Conservation (phyloP, 768 basidiomycete genomes). For the Lepiota subincarnata region DNA sequence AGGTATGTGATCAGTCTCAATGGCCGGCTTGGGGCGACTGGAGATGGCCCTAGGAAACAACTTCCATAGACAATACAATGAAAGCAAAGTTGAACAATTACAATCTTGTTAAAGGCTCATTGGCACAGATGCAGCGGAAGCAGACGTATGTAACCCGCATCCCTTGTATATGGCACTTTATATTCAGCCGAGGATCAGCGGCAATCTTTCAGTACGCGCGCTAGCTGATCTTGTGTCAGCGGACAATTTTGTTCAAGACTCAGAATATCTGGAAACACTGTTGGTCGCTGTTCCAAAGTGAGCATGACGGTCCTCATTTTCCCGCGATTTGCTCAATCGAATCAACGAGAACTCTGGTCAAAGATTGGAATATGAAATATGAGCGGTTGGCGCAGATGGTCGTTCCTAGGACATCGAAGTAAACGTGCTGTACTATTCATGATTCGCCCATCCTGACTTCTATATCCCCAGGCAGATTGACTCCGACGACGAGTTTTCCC, state of each 20-base stretch:
- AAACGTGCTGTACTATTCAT: constrained; percentile 10
- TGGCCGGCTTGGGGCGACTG: background rate
- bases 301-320: constrained; percentile 20
- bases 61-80: constrained; percentile 90
- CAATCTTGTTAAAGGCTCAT: constrained; percentile 88
- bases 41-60: constrained; percentile 71
- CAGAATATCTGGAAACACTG: constrained; percentile 91
- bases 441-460: constrained; percentile 11
- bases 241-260: constrained; percentile 80
- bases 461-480: constrained; percentile 55
- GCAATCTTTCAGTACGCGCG: constrained; percentile 90
- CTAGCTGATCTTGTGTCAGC: constrained; percentile 80
- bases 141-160: constrained; percentile 55
- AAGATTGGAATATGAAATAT: constrained; percentile 88
- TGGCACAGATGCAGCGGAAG: constrained; percentile 92
- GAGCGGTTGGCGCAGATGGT: constrained; percentile 87
- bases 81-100: constrained; percentile 90
- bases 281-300: constrained; percentile 94
- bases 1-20: constrained; percentile 46
- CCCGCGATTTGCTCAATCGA: constrained; percentile 21
- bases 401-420: constrained; percentile 90
- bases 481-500: constrained; percentile 83
- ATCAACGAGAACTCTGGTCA: constrained; percentile 58
- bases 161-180: constrained; percentile 1
- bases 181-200: constrained; percentile 26